phyloP scores from a whole-genome alignment of 768 basidiomycete species.

The Clathrus columnatus region DNA sequence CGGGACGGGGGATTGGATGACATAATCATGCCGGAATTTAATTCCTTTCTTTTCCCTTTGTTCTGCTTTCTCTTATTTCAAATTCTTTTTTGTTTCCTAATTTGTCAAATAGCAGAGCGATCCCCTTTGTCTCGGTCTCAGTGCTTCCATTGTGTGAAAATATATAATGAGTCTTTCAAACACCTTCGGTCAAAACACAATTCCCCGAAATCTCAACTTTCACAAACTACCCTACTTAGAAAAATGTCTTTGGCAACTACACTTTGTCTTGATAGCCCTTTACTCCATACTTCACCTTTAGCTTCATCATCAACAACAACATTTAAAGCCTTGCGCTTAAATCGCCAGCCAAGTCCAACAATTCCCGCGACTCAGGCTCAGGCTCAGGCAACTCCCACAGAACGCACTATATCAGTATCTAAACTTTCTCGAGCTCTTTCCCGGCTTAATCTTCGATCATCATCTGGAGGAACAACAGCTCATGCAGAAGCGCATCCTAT shows the following conservation, averaged over 20 bases:
- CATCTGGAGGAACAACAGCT: background rate
- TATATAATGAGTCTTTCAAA: too few species aligned
- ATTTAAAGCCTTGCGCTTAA: background rate
- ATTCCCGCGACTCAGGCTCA: too few species aligned
- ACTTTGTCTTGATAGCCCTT: background rate
- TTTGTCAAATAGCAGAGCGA: background rate
- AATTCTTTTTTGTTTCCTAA: background rate
- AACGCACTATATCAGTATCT: background rate
- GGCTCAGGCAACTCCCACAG: too few species aligned
- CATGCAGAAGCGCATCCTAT: background rate
- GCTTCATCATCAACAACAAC: background rate
- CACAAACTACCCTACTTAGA: background rate
- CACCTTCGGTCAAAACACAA: too few species aligned
- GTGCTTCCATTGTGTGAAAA: too few species aligned
- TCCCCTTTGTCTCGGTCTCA: too few species aligned
- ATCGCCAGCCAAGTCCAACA: background rate
- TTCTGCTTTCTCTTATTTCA: background rate
- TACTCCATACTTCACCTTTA: background rate
- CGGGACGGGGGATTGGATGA: background rate
- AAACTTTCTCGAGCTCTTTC: conserved; percentile 6
- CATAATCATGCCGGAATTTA: background rate
- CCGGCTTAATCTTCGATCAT: background rate
- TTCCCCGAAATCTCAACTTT: background rate
- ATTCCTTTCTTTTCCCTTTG: background rate
- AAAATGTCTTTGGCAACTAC: background rate